Evolutionary conservation across 1,139 yeast genomes (phyloP), one percentile per base, ranked within the genome.

Genomic region (Geotrichum candidum): DNA sequence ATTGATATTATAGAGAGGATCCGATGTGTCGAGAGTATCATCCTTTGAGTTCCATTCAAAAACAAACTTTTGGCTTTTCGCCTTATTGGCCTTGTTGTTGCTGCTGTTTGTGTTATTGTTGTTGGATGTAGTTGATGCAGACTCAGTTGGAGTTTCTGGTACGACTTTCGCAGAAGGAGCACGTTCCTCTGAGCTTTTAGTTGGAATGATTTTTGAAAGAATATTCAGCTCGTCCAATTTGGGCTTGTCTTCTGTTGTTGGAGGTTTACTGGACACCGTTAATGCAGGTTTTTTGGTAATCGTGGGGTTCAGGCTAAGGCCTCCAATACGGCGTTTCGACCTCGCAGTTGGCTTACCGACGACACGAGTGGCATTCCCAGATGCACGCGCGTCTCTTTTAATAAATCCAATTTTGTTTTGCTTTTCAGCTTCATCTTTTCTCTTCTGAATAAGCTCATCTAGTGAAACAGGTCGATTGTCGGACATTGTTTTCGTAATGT

Each of bases 31-130:
- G 0, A 83, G 70, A 0, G 96, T 88, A 69, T 90, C 96, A 23
- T 88, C 95, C 0, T 78, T 76, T 0, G 76, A 78, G 62, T 81
- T 80, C 96, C 96, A 90, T 13, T 82, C 88, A 72, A 89, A 90
- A 13, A 79, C 79, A 73, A 87, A 88, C 67, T 80, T 81, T 61
- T 62, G 63, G 63, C 59, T 60, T 63, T 64, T 64, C 61, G 63
- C 61, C 52, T 63, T 63, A 35, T 3, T 56, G 51, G 13, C 52
- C 15, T 10, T 35, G 4, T 29, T 35, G 4, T 29, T 23, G 33
- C 29, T n/a, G 10, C 31, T 25, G 18, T 29, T 31, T 7, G 50
- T n/a, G 13, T 35, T 38, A 5, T 38, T 41, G 22, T 41, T 41
- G 25, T 51, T 51, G 9, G 9, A 51, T 51, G 18, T 51, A 27